Evolutionary conservation across 2,329 filamentous ascomycete species (phyloP), one percentile per base, ranked within the genome.

Genomic region (Penicillium sp.): DNA sequence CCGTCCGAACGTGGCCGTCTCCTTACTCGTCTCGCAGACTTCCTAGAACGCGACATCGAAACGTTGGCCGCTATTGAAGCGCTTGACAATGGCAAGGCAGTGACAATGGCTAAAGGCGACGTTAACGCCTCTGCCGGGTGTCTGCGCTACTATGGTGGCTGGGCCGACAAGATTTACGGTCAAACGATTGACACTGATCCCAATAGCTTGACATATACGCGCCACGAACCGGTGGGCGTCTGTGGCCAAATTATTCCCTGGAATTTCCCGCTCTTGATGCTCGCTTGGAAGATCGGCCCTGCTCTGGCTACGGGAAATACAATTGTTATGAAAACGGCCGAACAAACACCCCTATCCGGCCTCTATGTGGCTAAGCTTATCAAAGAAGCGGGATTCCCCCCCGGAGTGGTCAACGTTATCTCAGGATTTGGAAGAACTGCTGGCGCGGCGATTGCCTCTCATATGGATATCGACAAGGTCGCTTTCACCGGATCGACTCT

Each of bases 261-360:
- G 89, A 93, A 93, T 82, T 93, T 91, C 81, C 90, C 90, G 13
- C 78, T 93, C 47, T 83, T 91, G 76, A 92, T 93, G 89, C 83
- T 82, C 86, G 67, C 89, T 49, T 94, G 90, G 90, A 94, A 94
- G 84, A 79, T 93, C 1, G 89, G 88, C 15, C 89, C 89, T 19
- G 86, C 86, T 13, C 63, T 88, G 10, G 84, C 84, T 2, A 78
- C 80, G 43, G 85, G 84, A 45, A 87, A 87, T 68, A 83, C 83
- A 2, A 72, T 88, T 17, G 78, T 89, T 25, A 70, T 89, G 36
- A 89, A 89, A 75, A 80, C 85, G 2, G 84, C 86, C 3, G 86
- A 88, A 67, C 85, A 87, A 72, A 88, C 86, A 0, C 86, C 86
- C 0, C 77, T 89, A 1, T 86, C 83, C 70, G 92, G 89, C 74